Base-by-base conservation (phyloP, 768 basidiomycete species). In the Botryobasidium botryosum region DNA sequence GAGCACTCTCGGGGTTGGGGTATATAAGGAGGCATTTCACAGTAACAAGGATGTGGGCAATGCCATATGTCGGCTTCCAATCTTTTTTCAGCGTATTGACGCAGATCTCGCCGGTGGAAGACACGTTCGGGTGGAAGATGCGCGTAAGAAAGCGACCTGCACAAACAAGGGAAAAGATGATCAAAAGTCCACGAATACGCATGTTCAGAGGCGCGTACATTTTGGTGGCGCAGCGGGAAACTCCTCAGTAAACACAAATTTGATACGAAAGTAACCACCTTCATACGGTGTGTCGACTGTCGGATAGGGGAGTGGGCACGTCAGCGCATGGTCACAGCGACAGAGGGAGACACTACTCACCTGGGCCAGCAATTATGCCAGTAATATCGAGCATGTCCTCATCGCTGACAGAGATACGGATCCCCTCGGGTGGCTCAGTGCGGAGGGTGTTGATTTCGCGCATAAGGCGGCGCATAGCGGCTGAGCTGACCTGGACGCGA, bases 11-110 rank as follows among this genome's bases (percentile, higher is more conserved):
- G 26, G 92, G 87, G 57, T 94, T 94, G 25, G 91, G 91, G 57
- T 90, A 90, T 52, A 97, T 96, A 50, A 97, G 72, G 37, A 97
- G 74, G 57, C 91, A 94, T 59, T 90, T 91, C 52, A 96, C 79
- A 24, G 87, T 91, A 47, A 87, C 78, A 13, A 92, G 71, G 48
- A 92, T 92, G 59, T 91, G 86, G 12, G 68, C 74, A 25, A 97
- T 87, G 40, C 91, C 91, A 54, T 86, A 91, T 10, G 77, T 72
- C 20, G 83, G 71, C 59, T 88, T 82, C 91, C 91, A 96, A 55
- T 92, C 88, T 61, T 94, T 92, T 70, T 94, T 96, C 21, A 96
- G 65, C 5, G 90, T 96, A 64, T 91, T 92, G 12, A 96, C 90
- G 59, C 90, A 96, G 53, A 96, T 96, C 62, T 94, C 90, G 13